Conservation (phyloP, 331 rosid species). For the Malus hybrid region DNA sequence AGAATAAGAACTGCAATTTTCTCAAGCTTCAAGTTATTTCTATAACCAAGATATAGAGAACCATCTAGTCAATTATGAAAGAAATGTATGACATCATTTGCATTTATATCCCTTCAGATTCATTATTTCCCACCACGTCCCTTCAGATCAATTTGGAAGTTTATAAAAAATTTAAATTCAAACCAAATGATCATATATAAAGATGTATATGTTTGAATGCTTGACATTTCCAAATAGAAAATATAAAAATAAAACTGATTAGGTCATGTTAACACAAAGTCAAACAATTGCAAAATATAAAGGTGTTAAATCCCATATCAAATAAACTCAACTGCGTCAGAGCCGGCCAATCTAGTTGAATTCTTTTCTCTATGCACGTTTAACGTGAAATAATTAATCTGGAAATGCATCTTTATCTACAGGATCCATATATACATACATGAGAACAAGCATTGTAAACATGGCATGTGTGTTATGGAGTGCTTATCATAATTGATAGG, state of each 20-base stretch:
- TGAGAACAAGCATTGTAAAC: background rate
- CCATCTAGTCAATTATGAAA: background rate
- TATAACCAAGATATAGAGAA: background rate
- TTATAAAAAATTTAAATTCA: background rate
- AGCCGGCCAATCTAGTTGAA: background rate
- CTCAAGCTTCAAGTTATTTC: background rate
- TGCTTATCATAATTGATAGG: background rate
- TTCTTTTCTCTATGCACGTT: background rate
- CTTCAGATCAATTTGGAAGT: background rate
- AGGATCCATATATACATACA: background rate
- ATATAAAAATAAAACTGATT: background rate
- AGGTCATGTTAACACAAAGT: background rate
- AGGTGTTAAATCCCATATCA: background rate
- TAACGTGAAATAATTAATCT: background rate
- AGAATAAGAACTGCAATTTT: background rate
- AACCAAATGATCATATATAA: background rate
- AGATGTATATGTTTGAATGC: background rate
- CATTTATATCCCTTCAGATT: background rate
- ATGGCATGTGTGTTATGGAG: background rate
- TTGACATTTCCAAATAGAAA: background rate
- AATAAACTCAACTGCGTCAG: background rate
- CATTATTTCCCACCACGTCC: background rate
- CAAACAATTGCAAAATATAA: background rate
- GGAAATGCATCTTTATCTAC: background rate
- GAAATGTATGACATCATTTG: constrained; percentile 1